Base-by-base conservation (phyloP, 176 grass and related monocot genomes). In the Zoysia pacifica region DNA sequence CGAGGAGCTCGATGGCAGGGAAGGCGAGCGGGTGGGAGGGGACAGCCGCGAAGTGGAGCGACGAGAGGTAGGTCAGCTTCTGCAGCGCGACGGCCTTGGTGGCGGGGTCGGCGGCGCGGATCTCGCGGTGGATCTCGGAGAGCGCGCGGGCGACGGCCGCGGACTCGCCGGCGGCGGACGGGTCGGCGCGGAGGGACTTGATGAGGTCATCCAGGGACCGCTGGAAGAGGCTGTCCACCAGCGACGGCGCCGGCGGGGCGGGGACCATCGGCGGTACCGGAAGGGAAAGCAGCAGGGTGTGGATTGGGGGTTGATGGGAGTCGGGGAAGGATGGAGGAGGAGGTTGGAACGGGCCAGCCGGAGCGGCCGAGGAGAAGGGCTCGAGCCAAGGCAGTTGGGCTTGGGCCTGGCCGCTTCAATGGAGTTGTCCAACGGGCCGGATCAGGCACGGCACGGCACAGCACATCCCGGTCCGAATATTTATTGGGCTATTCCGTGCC, bases 41-140 rank as follows among this genome's bases (percentile, higher is more conserved):
- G 20, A 91, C 65, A 51, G 92, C 67, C 51, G 58, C 67, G 73
- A 83, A 89, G 72, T 91, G 75, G 52, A 98, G 92, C 7, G 92
- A 94, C 63, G 84, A 86, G 62, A 98, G 90, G 86, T 94, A 98
- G 35, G 90, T 91, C 18, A 97, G 92, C 75, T 97, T 97, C 81
- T 94, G 91, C 20, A 97, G 86, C 65, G 89, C 91, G 53, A 72
- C 51, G 36, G 83, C 77, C 65, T 94, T 97, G 49, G 91, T 94
- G 9, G 84, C 80, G 14, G 86, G 77, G 65, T 94, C 94, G 12
- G 82, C 44, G 50, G 78, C 86, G 68, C 89, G 94, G 87, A 94
- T 94, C 91, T 97, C 94, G 4, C 89, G 94, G 59, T 86, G 94
- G 89, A 97, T 97, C 88, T 94, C 94, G 35, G 92, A 83, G 77